Conservation (phyloP, 108 stramenopile genomes). For the Pseudonitzschia multiseries region DNA sequence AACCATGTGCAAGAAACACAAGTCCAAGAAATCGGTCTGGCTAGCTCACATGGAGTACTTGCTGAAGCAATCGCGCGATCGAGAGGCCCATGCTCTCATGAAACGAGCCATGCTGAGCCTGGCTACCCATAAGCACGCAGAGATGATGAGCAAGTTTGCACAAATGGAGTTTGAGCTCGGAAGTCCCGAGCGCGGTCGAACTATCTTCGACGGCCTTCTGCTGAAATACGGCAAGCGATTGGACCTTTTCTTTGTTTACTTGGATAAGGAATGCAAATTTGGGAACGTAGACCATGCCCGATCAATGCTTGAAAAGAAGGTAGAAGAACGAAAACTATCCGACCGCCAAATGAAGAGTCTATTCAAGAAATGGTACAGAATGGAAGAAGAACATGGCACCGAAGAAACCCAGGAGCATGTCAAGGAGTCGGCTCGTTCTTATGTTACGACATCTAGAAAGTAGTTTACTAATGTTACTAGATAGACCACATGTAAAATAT, state of each 20-base stretch:
- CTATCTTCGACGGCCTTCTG: conserved; percentile 89
- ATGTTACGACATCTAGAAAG: conserved; percentile 49
- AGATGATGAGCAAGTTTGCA: conserved; percentile 88
- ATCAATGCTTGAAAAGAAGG: conserved; percentile 68
- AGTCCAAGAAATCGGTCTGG: conserved; percentile 92
- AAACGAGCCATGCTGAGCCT: conserved; percentile 86
- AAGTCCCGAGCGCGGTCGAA: conserved; percentile 86
- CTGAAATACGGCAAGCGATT: conserved; percentile 87
- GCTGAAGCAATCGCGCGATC: conserved; percentile 66
- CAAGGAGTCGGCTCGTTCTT: conserved; percentile 88
- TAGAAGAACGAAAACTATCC: conserved; percentile 65
- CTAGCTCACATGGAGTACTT: conserved; percentile 79
- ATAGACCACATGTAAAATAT: not conserved
- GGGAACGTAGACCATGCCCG: conserved; percentile 83
- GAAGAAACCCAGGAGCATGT: conserved; percentile 76
- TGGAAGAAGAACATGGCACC: conserved; percentile 90
- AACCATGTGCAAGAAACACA: conserved; percentile 89
- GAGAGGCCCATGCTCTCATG: conserved; percentile 79
- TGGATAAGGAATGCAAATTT: conserved; percentile 94
- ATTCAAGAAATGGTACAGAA: conserved; percentile 94
- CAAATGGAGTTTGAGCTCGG: conserved; percentile 90
- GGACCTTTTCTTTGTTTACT: conserved; percentile 90
- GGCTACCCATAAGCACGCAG: conserved; percentile 88
- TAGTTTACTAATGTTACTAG: not conserved
- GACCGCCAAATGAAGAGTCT: conserved; percentile 96